Percentiles rank a stretch among this genome's conserved stretches.
These are phyloP conservation scores for Boletus sp. DNA, from an alignment of 768 basidiomycete genomes.

Conservation along the genomic window DNA sequence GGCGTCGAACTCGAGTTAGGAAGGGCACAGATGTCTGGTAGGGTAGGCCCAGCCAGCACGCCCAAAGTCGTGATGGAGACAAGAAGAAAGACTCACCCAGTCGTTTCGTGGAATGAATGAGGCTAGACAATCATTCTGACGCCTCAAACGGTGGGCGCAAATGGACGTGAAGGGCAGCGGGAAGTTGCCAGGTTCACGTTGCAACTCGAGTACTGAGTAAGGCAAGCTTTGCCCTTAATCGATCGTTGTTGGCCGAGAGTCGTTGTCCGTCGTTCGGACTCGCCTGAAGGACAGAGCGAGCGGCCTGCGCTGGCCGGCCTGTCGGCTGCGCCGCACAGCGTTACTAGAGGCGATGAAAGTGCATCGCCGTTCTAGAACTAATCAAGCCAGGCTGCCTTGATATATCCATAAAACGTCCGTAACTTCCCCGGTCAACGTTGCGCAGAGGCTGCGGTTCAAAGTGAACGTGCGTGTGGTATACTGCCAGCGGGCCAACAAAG, in stretches of 20 bases:
- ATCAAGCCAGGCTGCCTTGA: background rate
- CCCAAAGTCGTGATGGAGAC: background rate
- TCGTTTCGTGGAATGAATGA: conserved; percentile 9
- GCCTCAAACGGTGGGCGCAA: conserved; percentile 11
- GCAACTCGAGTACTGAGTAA: conserved; percentile 13
- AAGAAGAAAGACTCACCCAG: conserved; percentile 14
- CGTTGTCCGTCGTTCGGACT: conserved; percentile 2
- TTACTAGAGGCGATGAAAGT: conserved; percentile 5
- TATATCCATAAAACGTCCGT: too few relatives aligned
- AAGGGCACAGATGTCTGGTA: background rate
- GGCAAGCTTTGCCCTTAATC: conserved; percentile 18
- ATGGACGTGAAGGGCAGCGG: conserved; percentile 19
- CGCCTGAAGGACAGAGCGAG: conserved; percentile 1
- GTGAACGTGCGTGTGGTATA: background rate
- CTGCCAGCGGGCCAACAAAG: background rate
- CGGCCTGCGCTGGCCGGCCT: conserved; percentile 11
- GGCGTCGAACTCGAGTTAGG: background rate
- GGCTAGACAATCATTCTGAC: conserved; percentile 23
- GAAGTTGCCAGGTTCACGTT: conserved; percentile 14
- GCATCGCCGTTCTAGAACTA: conserved; percentile 3
- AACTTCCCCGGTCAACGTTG: background rate
- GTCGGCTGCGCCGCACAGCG: conserved; percentile 1
- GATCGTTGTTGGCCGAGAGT: conserved; percentile 7
- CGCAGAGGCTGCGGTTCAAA: background rate
- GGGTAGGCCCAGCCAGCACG: background rate